Conservation (phyloP, 2,329 filamentous ascomycete genomes). For the Nothopassalora personata region DNA sequence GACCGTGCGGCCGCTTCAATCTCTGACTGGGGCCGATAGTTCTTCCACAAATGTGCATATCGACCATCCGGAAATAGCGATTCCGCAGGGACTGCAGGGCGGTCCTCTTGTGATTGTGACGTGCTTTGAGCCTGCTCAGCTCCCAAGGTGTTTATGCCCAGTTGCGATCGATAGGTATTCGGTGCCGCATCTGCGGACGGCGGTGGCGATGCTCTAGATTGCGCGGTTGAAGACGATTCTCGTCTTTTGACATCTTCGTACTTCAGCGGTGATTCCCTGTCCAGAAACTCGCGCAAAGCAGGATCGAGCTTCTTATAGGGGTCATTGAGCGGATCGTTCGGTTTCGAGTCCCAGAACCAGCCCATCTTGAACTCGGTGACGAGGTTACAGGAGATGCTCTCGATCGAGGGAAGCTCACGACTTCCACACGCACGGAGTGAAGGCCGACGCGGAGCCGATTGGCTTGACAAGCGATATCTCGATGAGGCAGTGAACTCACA, state of each 20-base stretch:
- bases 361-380: conserved; percentile 47
- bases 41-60: conserved; percentile 88
- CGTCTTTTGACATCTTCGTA: conserved; percentile 39
- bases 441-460: not conserved
- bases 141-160: conserved; percentile 23
- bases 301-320: conserved; percentile 74
- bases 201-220: conserved; percentile 2
- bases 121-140: conserved; percentile 15
- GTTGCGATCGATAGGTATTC: conserved; percentile 28
- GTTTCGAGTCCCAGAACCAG: conserved; percentile 55
- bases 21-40: conserved; percentile 67
- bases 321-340: conserved; percentile 49
- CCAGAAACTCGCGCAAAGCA: conserved; percentile 74
- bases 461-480: not conserved
- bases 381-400: not conserved
- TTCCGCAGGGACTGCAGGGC: conserved; percentile 43
- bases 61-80: conserved; percentile 64
- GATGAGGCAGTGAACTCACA: not conserved
- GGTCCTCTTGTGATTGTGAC: conserved; percentile 21
- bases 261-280: conserved; percentile 73
- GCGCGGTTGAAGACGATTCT: not conserved
- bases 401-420: not conserved
- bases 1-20: conserved; percentile 65
- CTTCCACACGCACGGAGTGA: not conserved
- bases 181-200: conserved; percentile 29